A percentile compares a stretch with the other conserved stretches of the same genome.
Conservation (phyloP, 1,284 basidiomycete species). For the Cryptococcus maquisensis region DNA sequence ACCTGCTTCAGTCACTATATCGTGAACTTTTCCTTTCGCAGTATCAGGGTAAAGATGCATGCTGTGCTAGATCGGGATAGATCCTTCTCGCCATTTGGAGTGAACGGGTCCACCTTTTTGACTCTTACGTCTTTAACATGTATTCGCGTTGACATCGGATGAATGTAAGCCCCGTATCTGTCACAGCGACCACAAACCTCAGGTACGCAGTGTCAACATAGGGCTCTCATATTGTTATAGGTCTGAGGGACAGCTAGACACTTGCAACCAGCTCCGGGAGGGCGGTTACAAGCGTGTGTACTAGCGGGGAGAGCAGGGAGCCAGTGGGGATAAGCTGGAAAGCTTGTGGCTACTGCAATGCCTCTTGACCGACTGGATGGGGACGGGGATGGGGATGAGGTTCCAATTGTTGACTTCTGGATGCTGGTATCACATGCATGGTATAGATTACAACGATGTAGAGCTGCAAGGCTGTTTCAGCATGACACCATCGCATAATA, state of each 20-base stretch:
- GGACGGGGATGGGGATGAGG: background rate
- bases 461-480: background rate
- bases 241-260: slow-evolving; percentile 5
- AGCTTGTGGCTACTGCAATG: background rate
- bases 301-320: background rate
- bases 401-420: background rate
- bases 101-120: no score
- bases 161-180: slow-evolving; percentile 50
- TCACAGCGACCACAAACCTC: slow-evolving; percentile 43
- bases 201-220: slow-evolving; percentile 39
- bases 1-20: no score
- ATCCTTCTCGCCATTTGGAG: no score
- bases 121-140: no score
- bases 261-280: slow-evolving; percentile 9
- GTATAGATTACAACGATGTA: slow-evolving; percentile 2
- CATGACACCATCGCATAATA: background rate
- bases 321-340: slow-evolving; percentile 2
- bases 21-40: no score
- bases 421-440: slow-evolving; percentile 3
- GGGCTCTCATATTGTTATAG: slow-evolving; percentile 23
- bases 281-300: slow-evolving; percentile 3
- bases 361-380: background rate
- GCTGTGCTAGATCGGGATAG: no score
- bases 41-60: no score
- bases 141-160: no score